Evolutionary conservation across 371 early-diverging fungal species (phyloP).

Genomic region (Apophysomyces trapeziformis): DNA sequence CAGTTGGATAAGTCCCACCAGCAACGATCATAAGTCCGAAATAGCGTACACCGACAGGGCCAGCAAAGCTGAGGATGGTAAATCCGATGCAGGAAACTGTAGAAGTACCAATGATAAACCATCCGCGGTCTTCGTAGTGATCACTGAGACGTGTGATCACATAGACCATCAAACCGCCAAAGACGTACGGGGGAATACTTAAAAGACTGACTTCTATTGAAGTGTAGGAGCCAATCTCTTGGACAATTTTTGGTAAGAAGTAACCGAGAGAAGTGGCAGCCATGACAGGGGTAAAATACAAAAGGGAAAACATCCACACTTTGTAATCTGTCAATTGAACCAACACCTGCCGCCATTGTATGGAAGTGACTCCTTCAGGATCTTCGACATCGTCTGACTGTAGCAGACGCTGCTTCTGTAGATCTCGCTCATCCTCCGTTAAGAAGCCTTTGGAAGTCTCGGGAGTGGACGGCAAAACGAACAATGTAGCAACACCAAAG

Average conservation of each 20-base stretch:
- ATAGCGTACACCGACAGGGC: constrained; percentile 42
- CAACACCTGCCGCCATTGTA: constrained; percentile 25
- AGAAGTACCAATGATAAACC: constrained; percentile 50
- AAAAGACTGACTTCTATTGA: constrained; percentile 54
- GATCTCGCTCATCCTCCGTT: constrained; percentile 38
- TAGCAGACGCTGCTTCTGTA: constrained; percentile 27
- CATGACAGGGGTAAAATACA: constrained; percentile 58
- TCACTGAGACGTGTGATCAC: constrained; percentile 44
- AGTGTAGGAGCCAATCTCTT: constrained; percentile 44
- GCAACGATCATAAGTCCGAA: constrained; percentile 54
- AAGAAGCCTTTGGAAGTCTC: constrained; percentile 45
- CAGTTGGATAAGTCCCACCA: constrained; percentile 55
- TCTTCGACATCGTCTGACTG: constrained; percentile 1
- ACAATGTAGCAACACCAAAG: constrained; percentile 48
- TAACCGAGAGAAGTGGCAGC: constrained; percentile 55
- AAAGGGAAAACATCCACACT: constrained; percentile 46
- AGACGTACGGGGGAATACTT: constrained; percentile 54
- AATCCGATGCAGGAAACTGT: constrained; percentile 42
- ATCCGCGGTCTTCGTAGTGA: constrained; percentile 35
- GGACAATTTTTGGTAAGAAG: constrained; percentile 53
- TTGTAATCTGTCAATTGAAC: constrained; percentile 42
- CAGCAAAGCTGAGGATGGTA: constrained; percentile 44
- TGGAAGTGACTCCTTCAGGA: constrained; percentile 12
- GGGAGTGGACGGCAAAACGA: constrained; percentile 46
- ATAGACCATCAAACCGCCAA: constrained; percentile 50